Evolutionary conservation across 352 stramenopile species (phyloP).

Genomic region (Phytophthora pisi): DNA sequence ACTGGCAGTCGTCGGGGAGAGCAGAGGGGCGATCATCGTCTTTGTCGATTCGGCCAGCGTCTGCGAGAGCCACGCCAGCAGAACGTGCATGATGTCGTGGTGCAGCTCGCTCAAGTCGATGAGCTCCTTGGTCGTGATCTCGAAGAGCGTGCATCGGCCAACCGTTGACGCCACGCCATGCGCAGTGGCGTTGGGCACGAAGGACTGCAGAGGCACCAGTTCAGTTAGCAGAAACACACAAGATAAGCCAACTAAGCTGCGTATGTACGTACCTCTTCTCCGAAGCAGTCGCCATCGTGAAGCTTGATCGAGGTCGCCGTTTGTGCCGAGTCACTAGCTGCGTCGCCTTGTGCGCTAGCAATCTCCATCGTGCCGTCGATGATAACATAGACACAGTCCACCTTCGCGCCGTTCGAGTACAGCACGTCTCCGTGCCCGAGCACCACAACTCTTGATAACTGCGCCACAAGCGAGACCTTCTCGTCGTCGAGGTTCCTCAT

Average conservation of each 20-base stretch:
- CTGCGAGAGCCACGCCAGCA: conserved; percentile 73
- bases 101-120: conserved; percentile 63
- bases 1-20: conserved; percentile 43
- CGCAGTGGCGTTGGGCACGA: not conserved
- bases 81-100: conserved; percentile 79
- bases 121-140: conserved; percentile 2
- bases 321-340: not conserved
- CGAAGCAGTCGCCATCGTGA: conserved; percentile 77
- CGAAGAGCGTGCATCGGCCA: not conserved
- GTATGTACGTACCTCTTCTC: conserved; percentile 64
- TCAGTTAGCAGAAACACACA: not conserved
- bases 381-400: conserved; percentile 67
- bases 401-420: conserved; percentile 49
- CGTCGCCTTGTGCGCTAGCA: conserved; percentile 17
- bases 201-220: not conserved
- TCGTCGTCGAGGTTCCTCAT: conserved; percentile 87
- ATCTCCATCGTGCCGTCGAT: conserved; percentile 78
- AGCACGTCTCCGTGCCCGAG: conserved; percentile 64
- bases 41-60: conserved; percentile 48
- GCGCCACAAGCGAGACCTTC: conserved; percentile 78
- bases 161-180: not conserved
- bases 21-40: conserved; percentile 63
- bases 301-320: conserved; percentile 30
- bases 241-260: no score
- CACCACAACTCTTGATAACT: conserved; percentile 69